Conservation (phyloP, 2,329 filamentous ascomycete species). For the Sporothrix schenckii region DNA sequence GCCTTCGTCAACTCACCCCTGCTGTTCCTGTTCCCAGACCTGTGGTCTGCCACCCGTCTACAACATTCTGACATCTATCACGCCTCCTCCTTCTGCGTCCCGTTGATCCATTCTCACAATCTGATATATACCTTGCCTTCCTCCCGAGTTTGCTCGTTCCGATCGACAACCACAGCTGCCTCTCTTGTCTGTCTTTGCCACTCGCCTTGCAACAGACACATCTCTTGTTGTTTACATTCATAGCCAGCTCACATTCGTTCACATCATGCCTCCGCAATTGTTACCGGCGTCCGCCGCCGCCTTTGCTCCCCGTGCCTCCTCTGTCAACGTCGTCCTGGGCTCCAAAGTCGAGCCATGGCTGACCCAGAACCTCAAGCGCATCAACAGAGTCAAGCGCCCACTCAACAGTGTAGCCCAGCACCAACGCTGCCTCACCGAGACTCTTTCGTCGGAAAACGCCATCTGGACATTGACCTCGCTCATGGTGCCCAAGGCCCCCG, state of each 20-base stretch:
- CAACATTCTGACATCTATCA: not conserved
- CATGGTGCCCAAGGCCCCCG: conserved; percentile 88
- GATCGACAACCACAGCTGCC: conserved; percentile 33
- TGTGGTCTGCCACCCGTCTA: conserved; percentile 20
- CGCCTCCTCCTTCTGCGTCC: not conserved
- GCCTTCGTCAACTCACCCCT: not conserved
- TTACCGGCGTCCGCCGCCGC: conserved; percentile 93
- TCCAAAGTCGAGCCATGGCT: conserved; percentile 95
- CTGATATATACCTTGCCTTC: conserved; percentile 12
- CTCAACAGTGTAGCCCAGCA: conserved; percentile 97
- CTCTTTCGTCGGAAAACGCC: conserved; percentile 81
- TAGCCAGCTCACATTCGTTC: conserved; percentile 24
- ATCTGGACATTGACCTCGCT: conserved; percentile 94
- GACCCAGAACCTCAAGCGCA: conserved; percentile 92
- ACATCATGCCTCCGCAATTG: conserved; percentile 82
- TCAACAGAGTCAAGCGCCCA: conserved; percentile 94
- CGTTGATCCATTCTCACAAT: conserved; percentile 3
- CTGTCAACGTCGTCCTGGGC: conserved; percentile 91
- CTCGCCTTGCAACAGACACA: not conserved
- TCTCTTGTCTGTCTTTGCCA: conserved; percentile 39
- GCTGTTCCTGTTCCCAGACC: conserved; percentile 25
- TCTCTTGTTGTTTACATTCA: not conserved
- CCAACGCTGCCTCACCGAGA: conserved; percentile 92
- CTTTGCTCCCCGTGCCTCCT: conserved; percentile 86
- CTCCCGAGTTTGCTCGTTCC: not conserved